These are phyloP conservation scores for Dactylorhiza incarnata DNA, from an alignment of 106 monocot genomes.

Conservation along the genomic window DNA sequence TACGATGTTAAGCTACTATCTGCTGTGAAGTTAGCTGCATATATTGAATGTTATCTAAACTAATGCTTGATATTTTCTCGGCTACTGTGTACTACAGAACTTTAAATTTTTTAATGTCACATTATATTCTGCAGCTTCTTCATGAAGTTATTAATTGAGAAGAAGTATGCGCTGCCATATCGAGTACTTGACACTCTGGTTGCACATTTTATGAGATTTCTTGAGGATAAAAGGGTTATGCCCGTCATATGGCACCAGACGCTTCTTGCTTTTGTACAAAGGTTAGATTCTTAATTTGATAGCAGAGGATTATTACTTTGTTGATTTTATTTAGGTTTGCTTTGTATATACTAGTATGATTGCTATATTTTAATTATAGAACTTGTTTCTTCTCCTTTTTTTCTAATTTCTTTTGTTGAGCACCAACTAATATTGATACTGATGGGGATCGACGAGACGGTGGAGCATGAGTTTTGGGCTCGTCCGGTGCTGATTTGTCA, in stretches of 20 bases:
- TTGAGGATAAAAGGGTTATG: constrained; percentile 49
- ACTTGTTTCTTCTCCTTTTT: background rate
- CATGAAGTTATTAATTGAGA: constrained; percentile 68
- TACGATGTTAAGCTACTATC: background rate
- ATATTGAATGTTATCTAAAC: no score
- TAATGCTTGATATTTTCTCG: background rate
- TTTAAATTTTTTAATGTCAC: background rate
- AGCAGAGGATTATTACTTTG: no score
- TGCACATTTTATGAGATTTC: constrained; percentile 65
- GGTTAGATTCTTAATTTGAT: constrained; percentile 22
- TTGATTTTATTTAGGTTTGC: background rate
- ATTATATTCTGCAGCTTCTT: constrained; percentile 49
- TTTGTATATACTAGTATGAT: background rate
- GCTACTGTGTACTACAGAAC: background rate
- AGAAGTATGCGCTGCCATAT: constrained; percentile 81
- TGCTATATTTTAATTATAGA: background rate
- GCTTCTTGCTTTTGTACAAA: constrained; percentile 75
- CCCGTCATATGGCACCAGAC: constrained; percentile 86
- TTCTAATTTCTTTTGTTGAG: constrained; percentile 1
- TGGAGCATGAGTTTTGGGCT: no score
- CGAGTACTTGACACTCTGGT: constrained; percentile 65
- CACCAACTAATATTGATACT: background rate
- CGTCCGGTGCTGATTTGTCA: no score
- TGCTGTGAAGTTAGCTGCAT: no score
- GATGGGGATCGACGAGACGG: no score